These are phyloP conservation scores for Botryotinia convoluta DNA, from an alignment of 2,329 filamentous ascomycete species.

Conservation along the genomic window DNA sequence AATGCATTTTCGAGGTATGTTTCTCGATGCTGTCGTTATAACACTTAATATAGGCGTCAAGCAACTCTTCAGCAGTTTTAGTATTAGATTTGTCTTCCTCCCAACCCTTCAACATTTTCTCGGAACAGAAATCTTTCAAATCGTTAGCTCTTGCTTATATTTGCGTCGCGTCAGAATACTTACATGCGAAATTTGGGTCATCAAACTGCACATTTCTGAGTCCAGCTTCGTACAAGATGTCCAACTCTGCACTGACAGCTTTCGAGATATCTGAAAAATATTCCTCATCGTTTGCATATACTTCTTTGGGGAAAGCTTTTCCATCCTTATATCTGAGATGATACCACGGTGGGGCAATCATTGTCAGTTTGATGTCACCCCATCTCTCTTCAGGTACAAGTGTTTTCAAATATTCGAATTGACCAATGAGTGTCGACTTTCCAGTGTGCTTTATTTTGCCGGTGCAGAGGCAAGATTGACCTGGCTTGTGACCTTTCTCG, in stretches of 20 bases:
- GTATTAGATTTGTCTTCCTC: conserved; percentile 51
- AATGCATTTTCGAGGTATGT: conserved; percentile 66
- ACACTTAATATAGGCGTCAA: conserved; percentile 72
- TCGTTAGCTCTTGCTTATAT: conserved; percentile 19
- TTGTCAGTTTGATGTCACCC: conserved; percentile 67
- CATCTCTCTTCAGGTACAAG: conserved; percentile 58
- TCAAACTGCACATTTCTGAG: conserved; percentile 56
- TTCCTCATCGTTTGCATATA: conserved; percentile 50
- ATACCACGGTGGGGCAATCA: conserved; percentile 67
- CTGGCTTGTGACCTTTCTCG: conserved; percentile 45
- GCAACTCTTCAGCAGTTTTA: conserved; percentile 67
- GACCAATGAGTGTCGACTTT: conserved; percentile 48
- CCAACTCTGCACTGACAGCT: conserved; percentile 52
- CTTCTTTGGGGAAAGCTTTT: conserved; percentile 49
- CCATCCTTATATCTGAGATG: conserved; percentile 60
- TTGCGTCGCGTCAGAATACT: background rate
- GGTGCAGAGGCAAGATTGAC: conserved; percentile 46
- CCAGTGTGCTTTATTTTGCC: conserved; percentile 48
- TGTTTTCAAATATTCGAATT: conserved; percentile 59
- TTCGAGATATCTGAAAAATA: conserved; percentile 54
- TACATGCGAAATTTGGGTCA: conserved; percentile 57
- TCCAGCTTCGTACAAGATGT: conserved; percentile 53
- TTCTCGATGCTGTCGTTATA: conserved; percentile 70
- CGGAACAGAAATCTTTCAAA: conserved; percentile 60
- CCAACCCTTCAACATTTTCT: conserved; percentile 70